Percentiles rank a stretch among this genome's conserved stretches.
These are phyloP conservation scores for Amoebophrya sp. DNA, from an alignment of 169 alveolate genomes.

Conservation along the genomic window DNA sequence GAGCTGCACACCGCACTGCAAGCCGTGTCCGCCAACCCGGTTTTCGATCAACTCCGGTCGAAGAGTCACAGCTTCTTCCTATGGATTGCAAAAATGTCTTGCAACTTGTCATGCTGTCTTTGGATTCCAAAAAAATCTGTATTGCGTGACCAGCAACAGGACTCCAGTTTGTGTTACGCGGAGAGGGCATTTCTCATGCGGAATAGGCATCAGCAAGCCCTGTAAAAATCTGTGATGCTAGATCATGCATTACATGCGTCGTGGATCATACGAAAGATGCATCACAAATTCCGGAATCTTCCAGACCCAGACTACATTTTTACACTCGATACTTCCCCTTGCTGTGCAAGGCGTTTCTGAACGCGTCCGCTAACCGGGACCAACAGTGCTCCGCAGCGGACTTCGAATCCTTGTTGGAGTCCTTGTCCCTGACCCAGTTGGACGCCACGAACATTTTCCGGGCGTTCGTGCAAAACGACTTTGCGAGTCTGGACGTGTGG, in stretches of 20 bases:
- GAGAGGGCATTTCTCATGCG: too few species aligned
- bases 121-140: too few species aligned
- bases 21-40: background rate
- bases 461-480: background rate
- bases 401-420: background rate
- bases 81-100: too few species aligned
- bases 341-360: background rate
- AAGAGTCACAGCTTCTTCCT: background rate
- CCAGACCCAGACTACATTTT: too few species aligned
- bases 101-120: too few species aligned
- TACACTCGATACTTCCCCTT: background rate
- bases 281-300: too few species aligned
- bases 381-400: background rate
- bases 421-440: background rate
- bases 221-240: too few species aligned
- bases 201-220: too few species aligned
- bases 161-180: too few species aligned
- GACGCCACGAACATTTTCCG: conserved; percentile 16
- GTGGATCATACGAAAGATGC: too few species aligned
- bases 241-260: too few species aligned
- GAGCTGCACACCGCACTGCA: background rate
- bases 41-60: background rate
- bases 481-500: background rate
- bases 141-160: too few species aligned
- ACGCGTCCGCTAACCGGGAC: background rate